Evolutionary conservation across 1,139 yeast species (phyloP).

Genomic region (Arxiozyma heterogenica): DNA sequence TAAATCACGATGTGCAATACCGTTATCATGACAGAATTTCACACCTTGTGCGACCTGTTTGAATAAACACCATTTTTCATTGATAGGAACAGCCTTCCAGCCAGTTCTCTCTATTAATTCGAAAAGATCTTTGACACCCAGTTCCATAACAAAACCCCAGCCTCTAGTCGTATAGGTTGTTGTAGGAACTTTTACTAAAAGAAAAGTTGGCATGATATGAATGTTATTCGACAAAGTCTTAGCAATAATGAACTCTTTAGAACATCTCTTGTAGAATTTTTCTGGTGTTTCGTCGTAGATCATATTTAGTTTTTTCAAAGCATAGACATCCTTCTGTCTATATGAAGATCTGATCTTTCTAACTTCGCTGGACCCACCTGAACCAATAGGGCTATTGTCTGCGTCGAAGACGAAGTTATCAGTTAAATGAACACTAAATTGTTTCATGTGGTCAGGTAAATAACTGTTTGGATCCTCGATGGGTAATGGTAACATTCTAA

Average conservation of each 20-base stretch:
- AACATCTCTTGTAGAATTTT: constrained; percentile 57
- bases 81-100: constrained; percentile 42
- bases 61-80: constrained; percentile 44
- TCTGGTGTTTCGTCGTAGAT: constrained; percentile 53
- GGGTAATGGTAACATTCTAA: constrained; percentile 51
- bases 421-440: constrained; percentile 43
- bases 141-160: constrained; percentile 70
- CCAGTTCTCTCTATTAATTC: constrained; percentile 45
- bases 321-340: constrained; percentile 36
- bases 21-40: constrained; percentile 64
- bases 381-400: constrained; percentile 45
- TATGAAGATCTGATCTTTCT: constrained; percentile 41
- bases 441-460: constrained; percentile 48
- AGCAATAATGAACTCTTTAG: constrained; percentile 55
- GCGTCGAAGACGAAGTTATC: constrained; percentile 49
- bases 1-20: constrained; percentile 84
- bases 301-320: constrained; percentile 58
- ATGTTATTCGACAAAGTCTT: constrained; percentile 42
- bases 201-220: constrained; percentile 51
- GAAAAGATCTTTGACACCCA: constrained; percentile 61
- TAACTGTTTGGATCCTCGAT: constrained; percentile 60
- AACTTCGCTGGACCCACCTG: constrained; percentile 70
- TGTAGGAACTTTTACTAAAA: constrained; percentile 50
- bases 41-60: constrained; percentile 47
- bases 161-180: constrained; percentile 50